phyloP scores from a whole-genome alignment of 2,329 filamentous ascomycete species.

The Aspergillus sp. region DNA sequence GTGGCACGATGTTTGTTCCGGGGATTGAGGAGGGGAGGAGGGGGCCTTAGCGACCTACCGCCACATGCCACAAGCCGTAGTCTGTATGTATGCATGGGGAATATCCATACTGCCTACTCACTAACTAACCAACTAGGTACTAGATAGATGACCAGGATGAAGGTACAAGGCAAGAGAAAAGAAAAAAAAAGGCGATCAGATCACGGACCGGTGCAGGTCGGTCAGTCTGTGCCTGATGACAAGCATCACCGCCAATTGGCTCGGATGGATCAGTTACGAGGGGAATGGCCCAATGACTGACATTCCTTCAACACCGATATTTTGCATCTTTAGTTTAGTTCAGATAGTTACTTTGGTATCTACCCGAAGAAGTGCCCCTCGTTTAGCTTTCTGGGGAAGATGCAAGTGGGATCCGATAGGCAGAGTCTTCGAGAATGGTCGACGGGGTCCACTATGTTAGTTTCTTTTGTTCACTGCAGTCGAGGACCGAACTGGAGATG shows the following conservation, averaged over 20 bases:
- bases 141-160: not conserved
- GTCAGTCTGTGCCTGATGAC: conserved; percentile 19
- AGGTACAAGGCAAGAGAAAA: not conserved
- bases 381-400: conserved; percentile 18
- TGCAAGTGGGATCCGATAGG: conserved; percentile 15
- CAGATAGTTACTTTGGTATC: not conserved
- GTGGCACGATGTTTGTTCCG: not conserved
- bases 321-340: not conserved
- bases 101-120: no score
- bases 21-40: not conserved
- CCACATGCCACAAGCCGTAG: not conserved
- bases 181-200: conserved; percentile 6
- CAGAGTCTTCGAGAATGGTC: conserved; percentile 8
- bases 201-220: conserved; percentile 9
- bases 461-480: conserved; percentile 1
- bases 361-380: conserved; percentile 7
- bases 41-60: not conserved
- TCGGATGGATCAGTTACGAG: not conserved
- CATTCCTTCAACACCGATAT: conserved; percentile 15
- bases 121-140: not conserved
- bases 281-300: conserved; percentile 8
- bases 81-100: not conserved
- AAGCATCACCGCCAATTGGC: conserved; percentile 9
- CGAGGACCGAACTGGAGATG: no score
- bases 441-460: conserved; percentile 9